phyloP scores from a whole-genome alignment of 257 asterid genomes.

The Henckelia pumila region DNA sequence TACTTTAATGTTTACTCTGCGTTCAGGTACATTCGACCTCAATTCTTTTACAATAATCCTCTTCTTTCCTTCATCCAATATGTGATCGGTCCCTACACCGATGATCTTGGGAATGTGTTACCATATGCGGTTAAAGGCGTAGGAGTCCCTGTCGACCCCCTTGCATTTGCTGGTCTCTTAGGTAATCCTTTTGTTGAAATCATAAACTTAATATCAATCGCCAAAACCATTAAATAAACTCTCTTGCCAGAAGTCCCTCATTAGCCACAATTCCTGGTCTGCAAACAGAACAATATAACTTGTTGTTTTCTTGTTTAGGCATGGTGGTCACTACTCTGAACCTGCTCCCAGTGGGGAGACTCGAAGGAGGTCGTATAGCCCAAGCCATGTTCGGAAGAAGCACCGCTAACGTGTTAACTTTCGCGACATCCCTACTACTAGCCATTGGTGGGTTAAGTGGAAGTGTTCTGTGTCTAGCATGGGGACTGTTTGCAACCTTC shows the following conservation, averaged over 20 bases:
- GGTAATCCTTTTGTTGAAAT: slow-evolving; percentile 39
- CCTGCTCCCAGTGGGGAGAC: slow-evolving; percentile 83
- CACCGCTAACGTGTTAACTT: slow-evolving; percentile 51
- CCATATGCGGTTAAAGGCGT: slow-evolving; percentile 95
- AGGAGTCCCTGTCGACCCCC: slow-evolving; percentile 96
- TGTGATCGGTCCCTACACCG: slow-evolving; percentile 80
- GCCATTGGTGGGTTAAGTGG: slow-evolving; percentile 90
- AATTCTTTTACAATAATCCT: slow-evolving; percentile 84
- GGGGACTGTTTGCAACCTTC: slow-evolving; percentile 91
- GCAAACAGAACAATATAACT: background rate
- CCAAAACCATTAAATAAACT: too few species aligned
- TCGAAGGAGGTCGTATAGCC: slow-evolving; percentile 89
- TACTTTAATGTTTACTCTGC: background rate
- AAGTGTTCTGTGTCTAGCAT: slow-evolving; percentile 72
- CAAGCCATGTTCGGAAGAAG: slow-evolving; percentile 86
- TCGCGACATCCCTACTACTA: slow-evolving; percentile 61
- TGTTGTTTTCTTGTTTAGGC: slow-evolving; percentile 38
- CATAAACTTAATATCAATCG: background rate
- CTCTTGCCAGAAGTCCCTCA: too few species aligned
- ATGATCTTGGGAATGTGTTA: slow-evolving; percentile 81
- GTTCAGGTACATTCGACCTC: slow-evolving; percentile 87
- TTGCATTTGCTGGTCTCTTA: slow-evolving; percentile 90
- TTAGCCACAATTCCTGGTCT: too few species aligned
- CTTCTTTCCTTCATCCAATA: slow-evolving; percentile 84
- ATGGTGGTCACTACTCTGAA: slow-evolving; percentile 92